Evolutionary conservation across 192 early-diverging fungal species (phyloP).

Genomic region (Podila minutissima): DNA sequence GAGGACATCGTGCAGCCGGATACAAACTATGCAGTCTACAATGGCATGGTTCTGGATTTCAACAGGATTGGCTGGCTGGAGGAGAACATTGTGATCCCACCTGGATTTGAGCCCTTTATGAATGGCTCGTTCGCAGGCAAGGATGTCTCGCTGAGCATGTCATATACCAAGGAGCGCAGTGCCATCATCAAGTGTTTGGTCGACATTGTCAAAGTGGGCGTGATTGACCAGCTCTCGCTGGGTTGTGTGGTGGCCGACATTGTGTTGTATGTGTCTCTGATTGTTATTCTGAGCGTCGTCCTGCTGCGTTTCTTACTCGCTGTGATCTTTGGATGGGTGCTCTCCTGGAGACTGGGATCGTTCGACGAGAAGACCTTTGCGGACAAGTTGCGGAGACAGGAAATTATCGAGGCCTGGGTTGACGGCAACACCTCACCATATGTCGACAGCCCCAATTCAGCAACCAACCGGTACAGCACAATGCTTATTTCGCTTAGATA

Average conservation of each 20-base stretch:
- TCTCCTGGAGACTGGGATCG: conserved; percentile 81
- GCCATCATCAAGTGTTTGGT: conserved; percentile 75
- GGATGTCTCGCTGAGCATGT: conserved; percentile 62
- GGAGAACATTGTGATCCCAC: conserved; percentile 59
- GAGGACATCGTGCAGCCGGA: conserved; percentile 62
- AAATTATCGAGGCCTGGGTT: conserved; percentile 53
- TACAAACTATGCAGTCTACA: conserved; percentile 75
- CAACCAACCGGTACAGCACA: conserved; percentile 28
- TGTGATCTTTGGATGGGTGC: conserved; percentile 84
- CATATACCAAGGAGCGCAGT: conserved; percentile 58
- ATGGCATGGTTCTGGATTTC: conserved; percentile 82
- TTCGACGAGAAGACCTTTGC: conserved; percentile 72
- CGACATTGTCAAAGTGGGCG: conserved; percentile 84
- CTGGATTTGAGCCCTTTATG: conserved; percentile 54
- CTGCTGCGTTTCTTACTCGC: conserved; percentile 78
- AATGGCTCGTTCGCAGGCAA: conserved; percentile 53
- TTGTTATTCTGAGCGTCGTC: conserved; percentile 73
- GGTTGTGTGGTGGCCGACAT: conserved; percentile 88
- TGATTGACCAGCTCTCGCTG: conserved; percentile 77
- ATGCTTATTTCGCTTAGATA: not conserved
- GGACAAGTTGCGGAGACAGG: conserved; percentile 54
- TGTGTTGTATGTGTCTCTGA: conserved; percentile 81
- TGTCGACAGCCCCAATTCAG: conserved; percentile 38
- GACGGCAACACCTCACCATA: conserved; percentile 50
- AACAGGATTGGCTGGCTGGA: conserved; percentile 67